Base-by-base conservation (phyloP, 2,329 filamentous ascomycete genomes). In the Neurospora sp. region DNA sequence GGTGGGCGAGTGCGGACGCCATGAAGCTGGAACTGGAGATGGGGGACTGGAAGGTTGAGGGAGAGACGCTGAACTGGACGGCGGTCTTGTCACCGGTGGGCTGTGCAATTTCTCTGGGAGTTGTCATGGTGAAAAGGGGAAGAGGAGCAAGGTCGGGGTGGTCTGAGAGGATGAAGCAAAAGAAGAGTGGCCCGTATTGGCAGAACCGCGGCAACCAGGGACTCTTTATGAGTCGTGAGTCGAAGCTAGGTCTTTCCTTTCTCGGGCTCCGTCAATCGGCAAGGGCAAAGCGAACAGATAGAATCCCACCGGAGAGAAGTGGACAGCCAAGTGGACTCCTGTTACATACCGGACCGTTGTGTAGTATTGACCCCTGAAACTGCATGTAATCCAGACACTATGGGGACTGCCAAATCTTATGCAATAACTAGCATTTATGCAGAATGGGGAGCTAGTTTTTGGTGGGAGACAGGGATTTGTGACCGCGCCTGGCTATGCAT, bases 11-110 rank as follows among this genome's bases (percentile, higher is more conserved):
- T 69, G 78, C 82, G 73, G 40, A 41, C 28, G 69, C 69, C 69
- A 74, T 83, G 78, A 81, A 86, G 70, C 76, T 74, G 71, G 74
- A 86, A 82, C 89, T 91, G 71, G 89, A 86, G 41, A 88, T 83
- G 40, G 90, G 90, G 73, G 92, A 94, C 77, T 91, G 86, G 80
- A 96, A 94, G 68, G 88, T 88, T 66, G 91, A 86, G 37, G 95
- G 93, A 69, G 93, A 93, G 72, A 93, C 82, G 77, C 87, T 88
- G 77, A 89, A 62, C 12, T 62, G 52, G 15, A 28, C 52, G 82
- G 78, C 84, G 89, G 77, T 88, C 85, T 19, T 69, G 79, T 74
- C 70, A 77, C 79, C 66, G 78, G 80, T 74, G 73, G 75, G 28
- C 43, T 65, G 67, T 37, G 78, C 75, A 72, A 88, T 88, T 72